Evolutionary conservation across 257 asterid species (phyloP).

Genomic region (Fraxinus pennsylvanica): DNA sequence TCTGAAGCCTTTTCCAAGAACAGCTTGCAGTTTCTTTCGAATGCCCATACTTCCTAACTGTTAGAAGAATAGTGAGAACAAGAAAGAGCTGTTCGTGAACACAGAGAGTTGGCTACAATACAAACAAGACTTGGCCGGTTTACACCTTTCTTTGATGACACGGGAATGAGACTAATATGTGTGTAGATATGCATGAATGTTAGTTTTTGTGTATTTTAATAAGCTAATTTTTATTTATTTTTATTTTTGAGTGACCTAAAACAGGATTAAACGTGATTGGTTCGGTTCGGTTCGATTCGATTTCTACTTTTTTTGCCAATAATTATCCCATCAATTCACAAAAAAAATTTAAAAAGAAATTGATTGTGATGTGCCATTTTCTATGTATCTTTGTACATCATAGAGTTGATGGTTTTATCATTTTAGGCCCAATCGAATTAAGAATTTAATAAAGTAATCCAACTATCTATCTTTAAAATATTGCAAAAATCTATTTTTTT

Average conservation of each 20-base stretch:
- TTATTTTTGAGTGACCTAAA: too few relatives aligned
- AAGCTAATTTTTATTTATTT: too few relatives aligned
- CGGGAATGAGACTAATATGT: slow-evolving; percentile 4
- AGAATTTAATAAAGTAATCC: not conserved
- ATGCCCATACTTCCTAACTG: slow-evolving; percentile 28
- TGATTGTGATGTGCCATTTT: not conserved
- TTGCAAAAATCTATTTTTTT: too few relatives aligned
- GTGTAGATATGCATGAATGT: not conserved
- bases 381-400: not conserved
- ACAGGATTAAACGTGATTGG: not conserved
- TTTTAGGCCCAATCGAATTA: not conserved
- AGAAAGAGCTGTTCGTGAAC: not conserved
- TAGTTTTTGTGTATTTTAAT: not conserved
- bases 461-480: not conserved
- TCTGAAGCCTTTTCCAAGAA: slow-evolving; percentile 50
- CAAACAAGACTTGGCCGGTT: slow-evolving; percentile 43
- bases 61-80: not conserved
- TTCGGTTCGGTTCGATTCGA: not conserved
- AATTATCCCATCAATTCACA: not conserved
- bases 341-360: not conserved
- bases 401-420: not conserved
- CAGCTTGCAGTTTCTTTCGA: slow-evolving; percentile 73
- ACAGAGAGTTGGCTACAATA: not conserved
- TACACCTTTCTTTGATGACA: slow-evolving; percentile 62
- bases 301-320: not conserved